Conservation (phyloP, 2,329 filamentous ascomycete genomes). For the Ampelomyces quisqualis region DNA sequence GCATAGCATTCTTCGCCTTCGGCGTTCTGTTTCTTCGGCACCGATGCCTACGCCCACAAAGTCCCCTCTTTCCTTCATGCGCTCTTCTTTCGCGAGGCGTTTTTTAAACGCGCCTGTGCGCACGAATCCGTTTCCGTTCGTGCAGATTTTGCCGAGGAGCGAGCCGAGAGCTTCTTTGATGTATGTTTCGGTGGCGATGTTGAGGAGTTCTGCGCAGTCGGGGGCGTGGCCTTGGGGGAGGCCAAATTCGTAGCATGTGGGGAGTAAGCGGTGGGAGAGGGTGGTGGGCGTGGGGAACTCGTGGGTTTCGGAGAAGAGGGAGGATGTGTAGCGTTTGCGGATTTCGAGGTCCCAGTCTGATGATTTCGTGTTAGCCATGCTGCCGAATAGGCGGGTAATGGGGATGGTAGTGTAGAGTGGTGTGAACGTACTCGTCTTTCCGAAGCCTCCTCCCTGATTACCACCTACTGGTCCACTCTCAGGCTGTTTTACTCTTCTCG, state of each 20-base stretch:
- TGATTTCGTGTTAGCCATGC: too few relatives aligned
- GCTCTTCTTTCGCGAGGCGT: constrained; percentile 75
- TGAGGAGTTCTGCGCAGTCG: constrained; percentile 60
- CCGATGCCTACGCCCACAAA: constrained; percentile 74
- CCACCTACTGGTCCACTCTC: constrained; percentile 61
- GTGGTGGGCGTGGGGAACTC: constrained; percentile 62
- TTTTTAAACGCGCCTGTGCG: constrained; percentile 76
- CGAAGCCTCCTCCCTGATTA: constrained; percentile 70
- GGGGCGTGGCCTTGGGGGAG: constrained; percentile 55
- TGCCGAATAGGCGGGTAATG: neutral
- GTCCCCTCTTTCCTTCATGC: constrained; percentile 70
- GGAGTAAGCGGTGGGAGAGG: constrained; percentile 61
- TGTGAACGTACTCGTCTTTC: constrained; percentile 68
- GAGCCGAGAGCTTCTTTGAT: constrained; percentile 61
- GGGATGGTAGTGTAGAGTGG: neutral
- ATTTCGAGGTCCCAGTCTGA: constrained; percentile 66
- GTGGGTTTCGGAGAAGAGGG: constrained; percentile 61
- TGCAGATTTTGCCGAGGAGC: constrained; percentile 56
- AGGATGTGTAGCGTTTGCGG: constrained; percentile 63
- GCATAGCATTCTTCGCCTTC: constrained; percentile 68
- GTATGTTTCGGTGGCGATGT: constrained; percentile 62
- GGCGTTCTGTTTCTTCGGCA: constrained; percentile 72
- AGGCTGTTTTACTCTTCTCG: constrained; percentile 49
- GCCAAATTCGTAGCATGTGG: constrained; percentile 66
- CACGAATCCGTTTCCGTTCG: constrained; percentile 60